phyloP scores from a whole-genome alignment of 768 basidiomycete genomes.

The Imleria badia region DNA sequence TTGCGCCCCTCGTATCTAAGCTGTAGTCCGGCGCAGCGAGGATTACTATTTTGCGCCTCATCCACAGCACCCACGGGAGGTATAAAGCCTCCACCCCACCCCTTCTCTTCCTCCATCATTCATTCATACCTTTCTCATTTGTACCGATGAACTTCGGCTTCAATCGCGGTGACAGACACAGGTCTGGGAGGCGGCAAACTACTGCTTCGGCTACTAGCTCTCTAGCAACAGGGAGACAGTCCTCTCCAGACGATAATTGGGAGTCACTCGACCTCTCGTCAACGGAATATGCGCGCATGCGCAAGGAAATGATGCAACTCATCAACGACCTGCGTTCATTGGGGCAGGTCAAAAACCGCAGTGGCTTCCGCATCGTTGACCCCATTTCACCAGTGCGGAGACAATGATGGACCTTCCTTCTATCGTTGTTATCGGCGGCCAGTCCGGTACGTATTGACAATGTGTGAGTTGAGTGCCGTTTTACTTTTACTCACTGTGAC shows the following conservation, averaged over 20 bases:
- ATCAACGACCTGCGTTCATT: conserved; percentile 38
- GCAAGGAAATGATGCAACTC: conserved; percentile 41
- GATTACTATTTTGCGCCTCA: neutral
- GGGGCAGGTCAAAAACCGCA: conserved; percentile 31
- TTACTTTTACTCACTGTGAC: neutral
- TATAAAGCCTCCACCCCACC: conserved; percentile 9
- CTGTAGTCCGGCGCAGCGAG: neutral
- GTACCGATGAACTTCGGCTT: conserved; percentile 3
- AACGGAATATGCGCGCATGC: conserved; percentile 40
- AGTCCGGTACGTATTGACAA: conserved; percentile 43
- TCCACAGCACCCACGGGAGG: neutral
- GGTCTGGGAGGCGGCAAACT: neutral
- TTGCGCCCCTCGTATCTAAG: neutral
- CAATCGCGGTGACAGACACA: neutral
- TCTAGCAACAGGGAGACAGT: neutral
- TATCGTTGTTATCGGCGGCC: conserved; percentile 55
- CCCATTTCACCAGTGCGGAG: conserved; percentile 32
- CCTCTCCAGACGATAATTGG: conserved; percentile 15
- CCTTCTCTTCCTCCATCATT: neutral
- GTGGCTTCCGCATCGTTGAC: neutral
- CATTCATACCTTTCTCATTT: neutral
- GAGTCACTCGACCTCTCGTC: conserved; percentile 26
- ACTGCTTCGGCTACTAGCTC: neutral
- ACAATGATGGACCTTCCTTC: conserved; percentile 46
- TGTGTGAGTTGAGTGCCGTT: neutral